Evolutionary conservation across 805 yeast genomes (phyloP), one percentile per base, ranked within the genome.

Genomic region (Cyberlindnera xylosilytica): DNA sequence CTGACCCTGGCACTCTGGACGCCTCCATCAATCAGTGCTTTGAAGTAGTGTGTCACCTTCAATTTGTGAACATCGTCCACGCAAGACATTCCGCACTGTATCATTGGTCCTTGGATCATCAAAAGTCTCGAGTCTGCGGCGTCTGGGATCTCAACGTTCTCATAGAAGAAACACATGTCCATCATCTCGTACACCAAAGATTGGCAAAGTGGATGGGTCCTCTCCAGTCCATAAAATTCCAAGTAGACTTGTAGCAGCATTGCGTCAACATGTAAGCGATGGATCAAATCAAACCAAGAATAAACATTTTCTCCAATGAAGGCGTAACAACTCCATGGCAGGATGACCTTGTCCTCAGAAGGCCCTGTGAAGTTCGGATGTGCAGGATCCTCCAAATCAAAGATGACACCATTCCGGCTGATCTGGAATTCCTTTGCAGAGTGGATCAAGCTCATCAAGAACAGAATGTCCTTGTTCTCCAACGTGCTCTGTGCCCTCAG

Each of bases 261-360:
- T 58, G 66, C 42, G 63, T 61, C 49, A 52, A 64, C 63, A 45
- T 70, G 73, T 1, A 56, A 36, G 19, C 59, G 63, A 20, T 60
- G 63, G 13, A 52, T 47, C 20, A 60, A 34, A 32, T 60, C 64
- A 43, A 52, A 60, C 50, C 61, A 51, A 0, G 63, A 58, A 34
- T 40, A 60, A 0, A 47, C 53, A 1, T 33, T 28, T 8, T 39
- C 46, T 10, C 31, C 45, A 19, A 44, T 36, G 39, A 53, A 54
- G 2, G 52, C 56, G 43, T 52, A 53, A 36, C 57, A 53, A 9
- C 48, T 46, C 41, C 45, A 47, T 2, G 58, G 57, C 6, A 52
- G 33, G 2, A 44, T 24, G 2, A 33, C 20, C 18, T 42, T 38
- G 15, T 34, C 35, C 6, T 20, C 35, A 7, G 31, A 10, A 6